Evolutionary conservation across 2,329 filamentous ascomycete genomes (phyloP).

Genomic region (Penicillium sp.): DNA sequence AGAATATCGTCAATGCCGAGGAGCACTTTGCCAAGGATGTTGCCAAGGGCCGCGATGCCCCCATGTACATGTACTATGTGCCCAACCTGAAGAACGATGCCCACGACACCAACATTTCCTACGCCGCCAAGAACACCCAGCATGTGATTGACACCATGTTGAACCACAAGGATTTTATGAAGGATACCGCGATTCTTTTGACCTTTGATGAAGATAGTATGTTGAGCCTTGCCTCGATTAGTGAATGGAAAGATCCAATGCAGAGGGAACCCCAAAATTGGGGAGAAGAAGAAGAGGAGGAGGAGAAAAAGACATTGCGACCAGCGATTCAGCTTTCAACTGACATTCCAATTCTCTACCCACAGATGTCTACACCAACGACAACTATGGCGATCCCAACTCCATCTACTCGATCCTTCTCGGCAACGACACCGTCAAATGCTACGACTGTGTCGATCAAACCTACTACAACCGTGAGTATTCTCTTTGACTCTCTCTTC

Average conservation of each 20-base stretch:
- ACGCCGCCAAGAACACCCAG: conserved; percentile 1
- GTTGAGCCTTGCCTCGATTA: background rate
- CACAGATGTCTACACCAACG: background rate
- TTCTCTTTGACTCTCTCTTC: too few species aligned
- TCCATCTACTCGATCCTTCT: conserved; percentile 7
- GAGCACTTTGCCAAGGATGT: conserved; percentile 10
- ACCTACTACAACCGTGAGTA: conserved; percentile 10
- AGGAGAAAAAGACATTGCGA: background rate
- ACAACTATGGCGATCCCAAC: conserved; percentile 7
- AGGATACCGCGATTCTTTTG: background rate
- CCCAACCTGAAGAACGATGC: conserved; percentile 9
- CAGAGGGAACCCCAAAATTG: too few species aligned
- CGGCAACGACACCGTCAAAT: conserved; percentile 9
- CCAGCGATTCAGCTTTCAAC: background rate
- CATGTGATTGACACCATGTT: conserved; percentile 7
- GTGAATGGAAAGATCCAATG: too few species aligned
- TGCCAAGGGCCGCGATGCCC: conserved; percentile 1
- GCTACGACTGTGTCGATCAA: conserved; percentile 9
- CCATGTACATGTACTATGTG: conserved; percentile 10
- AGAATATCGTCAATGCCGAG: conserved; percentile 12
- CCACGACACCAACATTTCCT: conserved; percentile 6
- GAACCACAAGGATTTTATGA: conserved; percentile 9
- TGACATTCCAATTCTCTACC: background rate
- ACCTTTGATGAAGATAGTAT: background rate
- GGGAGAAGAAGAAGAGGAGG: too few species aligned